Conservation (phyloP, 2,329 filamentous ascomycete species). For the Proliferodiscus dingleyae region DNA sequence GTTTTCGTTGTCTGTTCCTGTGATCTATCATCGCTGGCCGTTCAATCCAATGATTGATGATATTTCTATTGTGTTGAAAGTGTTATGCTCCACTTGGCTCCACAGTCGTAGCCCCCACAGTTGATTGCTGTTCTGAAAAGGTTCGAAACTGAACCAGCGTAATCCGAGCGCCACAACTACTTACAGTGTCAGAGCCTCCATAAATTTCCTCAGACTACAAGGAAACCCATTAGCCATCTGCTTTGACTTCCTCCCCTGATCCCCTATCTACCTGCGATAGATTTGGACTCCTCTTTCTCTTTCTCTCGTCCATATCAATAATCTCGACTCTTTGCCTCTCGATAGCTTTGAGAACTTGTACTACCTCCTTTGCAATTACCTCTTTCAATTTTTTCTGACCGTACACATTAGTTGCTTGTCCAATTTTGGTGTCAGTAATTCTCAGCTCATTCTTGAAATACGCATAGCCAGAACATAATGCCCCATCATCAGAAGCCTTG, state of each 20-base stretch:
- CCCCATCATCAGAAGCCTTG: constrained; percentile 4
- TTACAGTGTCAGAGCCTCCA: background rate
- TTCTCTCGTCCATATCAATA: constrained; percentile 10
- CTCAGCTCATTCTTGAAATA: constrained; percentile 25
- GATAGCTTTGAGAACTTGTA: constrained; percentile 36
- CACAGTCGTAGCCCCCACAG: no score
- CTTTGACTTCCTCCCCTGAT: background rate
- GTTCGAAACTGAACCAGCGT: no score
- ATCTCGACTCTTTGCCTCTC: constrained; percentile 22
- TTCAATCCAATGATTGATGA: no score
- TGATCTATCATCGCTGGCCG: no score
- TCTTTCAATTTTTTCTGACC: constrained; percentile 47
- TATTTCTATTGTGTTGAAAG: no score
- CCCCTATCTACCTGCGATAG: background rate
- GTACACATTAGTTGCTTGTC: constrained; percentile 37
- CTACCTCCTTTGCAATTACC: constrained; percentile 39
- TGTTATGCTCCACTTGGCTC: no score
- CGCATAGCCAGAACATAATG: constrained; percentile 25
- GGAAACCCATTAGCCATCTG: no score
- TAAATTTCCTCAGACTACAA: background rate
- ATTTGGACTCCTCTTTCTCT: constrained; percentile 12
- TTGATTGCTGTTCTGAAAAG: no score
- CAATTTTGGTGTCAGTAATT: constrained; percentile 33
- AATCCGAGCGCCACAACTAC: background rate
- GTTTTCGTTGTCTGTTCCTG: no score